phyloP scores from a whole-genome alignment of 306 rosid genomes.

The Cercis canadensis region DNA sequence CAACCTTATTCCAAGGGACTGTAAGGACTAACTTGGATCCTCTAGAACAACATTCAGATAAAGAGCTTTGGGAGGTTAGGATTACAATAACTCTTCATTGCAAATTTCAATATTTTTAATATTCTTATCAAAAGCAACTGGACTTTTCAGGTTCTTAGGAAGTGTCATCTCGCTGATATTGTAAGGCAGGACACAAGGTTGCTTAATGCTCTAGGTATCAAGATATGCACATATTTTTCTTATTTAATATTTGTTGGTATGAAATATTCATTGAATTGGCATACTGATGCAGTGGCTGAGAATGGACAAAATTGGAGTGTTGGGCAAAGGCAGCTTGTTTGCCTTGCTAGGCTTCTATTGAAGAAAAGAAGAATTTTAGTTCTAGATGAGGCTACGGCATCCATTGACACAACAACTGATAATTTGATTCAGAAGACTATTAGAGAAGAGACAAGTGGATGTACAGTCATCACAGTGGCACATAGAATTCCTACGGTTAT shows the following conservation, averaged over 20 bases:
- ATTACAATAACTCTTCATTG: background rate
- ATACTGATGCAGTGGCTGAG: slow-evolving; percentile 52
- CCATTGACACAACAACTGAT: slow-evolving; percentile 61
- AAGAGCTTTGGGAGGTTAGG: slow-evolving; percentile 81
- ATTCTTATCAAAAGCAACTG: too few species aligned
- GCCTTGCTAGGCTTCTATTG: slow-evolving; percentile 62
- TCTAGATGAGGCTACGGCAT: slow-evolving; percentile 71
- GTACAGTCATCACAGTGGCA: slow-evolving; percentile 64
- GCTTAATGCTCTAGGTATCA: slow-evolving; percentile 86
- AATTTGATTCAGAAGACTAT: slow-evolving; percentile 55
- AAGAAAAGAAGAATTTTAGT: slow-evolving; percentile 57
- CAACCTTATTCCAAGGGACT: slow-evolving; percentile 54
- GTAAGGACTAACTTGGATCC: slow-evolving; percentile 79
- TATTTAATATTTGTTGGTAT: too few species aligned
- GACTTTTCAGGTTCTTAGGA: slow-evolving; percentile 67
- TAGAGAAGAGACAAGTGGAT: slow-evolving; percentile 51
- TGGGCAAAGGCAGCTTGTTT: slow-evolving; percentile 69
- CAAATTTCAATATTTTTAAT: background rate
- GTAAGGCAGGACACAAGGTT: slow-evolving; percentile 65
- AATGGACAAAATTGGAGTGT: slow-evolving; percentile 72
- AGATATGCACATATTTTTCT: background rate
- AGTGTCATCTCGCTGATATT: slow-evolving; percentile 76
- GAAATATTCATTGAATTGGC: background rate
- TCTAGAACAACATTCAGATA: slow-evolving; percentile 61
- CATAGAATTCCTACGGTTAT: slow-evolving; percentile 63